A percentile compares a stretch with the other conserved stretches of the same genome.
These are phyloP conservation scores for Pelargonium fulgidum DNA, from an alignment of 441 rosid genomes.

Conservation along the genomic window DNA sequence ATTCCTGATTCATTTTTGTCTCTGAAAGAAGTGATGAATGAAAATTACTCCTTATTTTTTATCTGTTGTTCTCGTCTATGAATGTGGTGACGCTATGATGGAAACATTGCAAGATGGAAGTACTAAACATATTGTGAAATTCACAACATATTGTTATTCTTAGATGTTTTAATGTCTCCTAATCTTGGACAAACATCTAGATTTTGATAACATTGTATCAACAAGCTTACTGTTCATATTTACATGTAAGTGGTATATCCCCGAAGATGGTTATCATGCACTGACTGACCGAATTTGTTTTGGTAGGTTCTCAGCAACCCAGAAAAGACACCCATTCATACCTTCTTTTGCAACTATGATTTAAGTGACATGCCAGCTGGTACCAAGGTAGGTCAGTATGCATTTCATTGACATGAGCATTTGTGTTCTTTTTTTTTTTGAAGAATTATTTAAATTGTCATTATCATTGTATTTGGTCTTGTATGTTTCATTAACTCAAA, in stretches of 20 bases:
- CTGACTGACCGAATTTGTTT: conserved; percentile 20
- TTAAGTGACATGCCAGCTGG: conserved; percentile 59
- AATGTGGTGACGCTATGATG: neutral
- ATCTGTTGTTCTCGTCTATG: neutral
- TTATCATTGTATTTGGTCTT: neutral
- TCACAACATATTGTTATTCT: conserved; percentile 1
- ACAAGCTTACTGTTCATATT: too few relatives aligned
- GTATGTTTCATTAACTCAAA: too few relatives aligned
- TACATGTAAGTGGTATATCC: neutral
- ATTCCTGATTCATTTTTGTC: neutral
- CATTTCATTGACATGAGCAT: conserved; percentile 6
- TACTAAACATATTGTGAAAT: conserved; percentile 7
- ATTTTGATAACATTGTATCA: conserved; percentile 4
- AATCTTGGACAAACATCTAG: neutral
- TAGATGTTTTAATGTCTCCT: neutral
- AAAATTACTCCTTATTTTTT: neutral
- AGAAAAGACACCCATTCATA: conserved; percentile 60
- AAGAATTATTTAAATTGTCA: neutral
- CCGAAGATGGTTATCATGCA: neutral
- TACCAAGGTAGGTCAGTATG: conserved; percentile 42
- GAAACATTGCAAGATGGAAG: neutral
- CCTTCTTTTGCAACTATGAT: conserved; percentile 50
- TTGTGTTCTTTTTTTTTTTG: neutral
- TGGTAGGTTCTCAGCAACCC: conserved; percentile 64
- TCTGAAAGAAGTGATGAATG: neutral